Conservation (phyloP, 805 yeast genomes). For the Lipomyces kockii region DNA sequence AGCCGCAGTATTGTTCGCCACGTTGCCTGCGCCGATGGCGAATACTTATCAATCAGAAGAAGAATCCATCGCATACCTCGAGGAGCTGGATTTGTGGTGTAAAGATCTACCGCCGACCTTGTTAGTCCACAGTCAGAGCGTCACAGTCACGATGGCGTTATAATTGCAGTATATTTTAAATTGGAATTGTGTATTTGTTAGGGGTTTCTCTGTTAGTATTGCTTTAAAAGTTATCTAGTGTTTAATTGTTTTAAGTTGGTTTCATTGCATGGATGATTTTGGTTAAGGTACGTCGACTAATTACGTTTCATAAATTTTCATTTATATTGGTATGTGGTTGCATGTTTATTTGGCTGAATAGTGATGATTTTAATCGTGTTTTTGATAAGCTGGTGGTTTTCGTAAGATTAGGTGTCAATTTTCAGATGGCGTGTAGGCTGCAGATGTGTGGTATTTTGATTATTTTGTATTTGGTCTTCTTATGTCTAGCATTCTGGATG, state of each 20-base stretch:
- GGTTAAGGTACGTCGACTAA: background rate
- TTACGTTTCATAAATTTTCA: background rate
- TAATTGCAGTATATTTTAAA: slow-evolving; percentile 42
- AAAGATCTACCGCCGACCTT: slow-evolving; percentile 80
- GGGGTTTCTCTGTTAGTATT: background rate
- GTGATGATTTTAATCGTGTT: background rate
- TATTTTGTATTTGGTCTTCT: background rate
- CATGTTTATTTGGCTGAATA: background rate
- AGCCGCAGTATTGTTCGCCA: slow-evolving; percentile 81
- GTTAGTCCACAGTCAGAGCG: slow-evolving; percentile 86
- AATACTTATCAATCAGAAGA: slow-evolving; percentile 76
- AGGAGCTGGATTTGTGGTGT: slow-evolving; percentile 79
- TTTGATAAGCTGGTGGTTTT: background rate
- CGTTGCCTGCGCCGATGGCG: slow-evolving; percentile 83
- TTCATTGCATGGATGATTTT: background rate
- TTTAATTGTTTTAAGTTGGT: background rate
- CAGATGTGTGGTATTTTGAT: too few species aligned
- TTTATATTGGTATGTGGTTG: background rate
- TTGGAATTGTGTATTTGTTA: background rate
- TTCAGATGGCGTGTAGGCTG: background rate
- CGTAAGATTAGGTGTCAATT: background rate
- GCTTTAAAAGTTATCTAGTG: background rate
- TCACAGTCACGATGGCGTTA: slow-evolving; percentile 93
- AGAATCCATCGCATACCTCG: slow-evolving; percentile 75
- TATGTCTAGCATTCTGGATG: too few species aligned